phyloP scores from a whole-genome alignment of 164 flowering plant genomes.

The Magnolia sinica region DNA sequence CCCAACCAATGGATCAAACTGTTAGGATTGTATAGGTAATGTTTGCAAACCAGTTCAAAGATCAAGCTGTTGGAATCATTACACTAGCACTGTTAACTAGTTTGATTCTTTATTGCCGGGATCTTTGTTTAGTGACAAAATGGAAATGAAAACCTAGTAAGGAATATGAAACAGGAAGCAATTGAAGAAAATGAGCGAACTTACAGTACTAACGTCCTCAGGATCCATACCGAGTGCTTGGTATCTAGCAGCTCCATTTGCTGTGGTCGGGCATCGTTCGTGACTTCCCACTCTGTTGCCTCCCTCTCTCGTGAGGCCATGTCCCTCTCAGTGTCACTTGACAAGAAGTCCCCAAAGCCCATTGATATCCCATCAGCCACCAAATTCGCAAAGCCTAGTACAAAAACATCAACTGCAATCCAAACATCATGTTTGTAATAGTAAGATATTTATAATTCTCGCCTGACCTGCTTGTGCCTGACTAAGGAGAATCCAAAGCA shows the following conservation, averaged over 20 bases:
- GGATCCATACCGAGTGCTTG: slow-evolving; percentile 48
- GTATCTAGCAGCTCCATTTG: slow-evolving; percentile 31
- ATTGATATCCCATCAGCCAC: slow-evolving; percentile 73
- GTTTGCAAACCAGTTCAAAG: neutral
- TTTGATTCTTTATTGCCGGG: too few relatives aligned
- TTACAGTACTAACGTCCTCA: slow-evolving; percentile 43
- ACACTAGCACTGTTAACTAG: too few relatives aligned
- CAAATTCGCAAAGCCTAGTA: slow-evolving; percentile 55
- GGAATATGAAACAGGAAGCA: too few relatives aligned
- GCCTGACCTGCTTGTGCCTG: neutral
- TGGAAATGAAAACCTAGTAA: too few relatives aligned
- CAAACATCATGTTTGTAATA: neutral
- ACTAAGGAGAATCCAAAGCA: too few relatives aligned
- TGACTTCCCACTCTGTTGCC: slow-evolving; percentile 44
- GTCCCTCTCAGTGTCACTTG: slow-evolving; percentile 45
- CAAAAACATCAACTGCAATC: slow-evolving; percentile 44
- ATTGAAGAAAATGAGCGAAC: neutral
- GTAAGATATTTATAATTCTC: too few relatives aligned
- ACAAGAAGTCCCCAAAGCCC: slow-evolving; percentile 60
- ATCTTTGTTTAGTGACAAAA: too few relatives aligned
- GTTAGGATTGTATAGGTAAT: neutral
- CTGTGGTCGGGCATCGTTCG: slow-evolving; percentile 19
- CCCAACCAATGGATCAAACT: too few relatives aligned
- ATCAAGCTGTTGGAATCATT: too few relatives aligned
- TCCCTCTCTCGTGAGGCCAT: slow-evolving; percentile 38